A percentile compares a stretch with the other conserved stretches of the same genome.
These are phyloP conservation scores for Xylariaceae sp. DNA, from an alignment of 2,329 filamentous ascomycete species.

Conservation along the genomic window DNA sequence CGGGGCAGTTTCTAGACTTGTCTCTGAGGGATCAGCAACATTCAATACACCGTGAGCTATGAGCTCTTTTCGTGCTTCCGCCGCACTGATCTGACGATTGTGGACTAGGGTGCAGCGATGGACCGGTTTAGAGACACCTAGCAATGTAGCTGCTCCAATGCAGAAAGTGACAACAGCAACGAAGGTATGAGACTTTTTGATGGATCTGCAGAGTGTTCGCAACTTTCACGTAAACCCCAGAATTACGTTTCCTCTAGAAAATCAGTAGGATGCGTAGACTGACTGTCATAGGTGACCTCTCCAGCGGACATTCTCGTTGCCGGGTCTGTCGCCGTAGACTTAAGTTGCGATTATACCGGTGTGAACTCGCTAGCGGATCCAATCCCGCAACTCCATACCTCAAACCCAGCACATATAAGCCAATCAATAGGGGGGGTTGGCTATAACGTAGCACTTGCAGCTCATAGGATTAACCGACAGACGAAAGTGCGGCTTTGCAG, in stretches of 20 bases:
- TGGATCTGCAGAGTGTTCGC: neutral
- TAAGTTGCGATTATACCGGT: slow-evolving; percentile 76
- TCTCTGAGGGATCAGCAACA: slow-evolving; percentile 39
- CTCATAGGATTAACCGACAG: slow-evolving; percentile 69
- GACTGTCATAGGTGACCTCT: slow-evolving; percentile 32
- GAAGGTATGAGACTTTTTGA: slow-evolving; percentile 33
- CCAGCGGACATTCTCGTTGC: slow-evolving; percentile 78
- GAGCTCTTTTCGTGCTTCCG: slow-evolving; percentile 27
- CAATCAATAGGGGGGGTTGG: slow-evolving; percentile 92
- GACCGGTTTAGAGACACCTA: slow-evolving; percentile 12
- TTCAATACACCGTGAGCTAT: slow-evolving; percentile 41
- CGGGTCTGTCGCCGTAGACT: slow-evolving; percentile 87
- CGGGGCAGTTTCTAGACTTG: slow-evolving; percentile 57
- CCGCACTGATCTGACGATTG: slow-evolving; percentile 30
- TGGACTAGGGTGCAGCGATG: slow-evolving; percentile 33
- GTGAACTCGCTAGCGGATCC: slow-evolving; percentile 37
- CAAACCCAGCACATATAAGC: slow-evolving; percentile 81
- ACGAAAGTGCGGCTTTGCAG: slow-evolving; percentile 76
- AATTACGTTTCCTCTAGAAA: neutral
- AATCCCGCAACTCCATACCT: slow-evolving; percentile 72
- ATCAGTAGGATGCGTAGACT: slow-evolving; percentile 16
- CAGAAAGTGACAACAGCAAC: slow-evolving; percentile 16
- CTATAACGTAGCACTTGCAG: slow-evolving; percentile 87
- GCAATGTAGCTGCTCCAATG: slow-evolving; percentile 22
- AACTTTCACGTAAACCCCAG: neutral